A percentile compares a stretch with the other conserved stretches of the same genome.
These are phyloP conservation scores for Monosporascus sp. DNA, from an alignment of 2,329 filamentous ascomycete genomes.

Conservation along the genomic window DNA sequence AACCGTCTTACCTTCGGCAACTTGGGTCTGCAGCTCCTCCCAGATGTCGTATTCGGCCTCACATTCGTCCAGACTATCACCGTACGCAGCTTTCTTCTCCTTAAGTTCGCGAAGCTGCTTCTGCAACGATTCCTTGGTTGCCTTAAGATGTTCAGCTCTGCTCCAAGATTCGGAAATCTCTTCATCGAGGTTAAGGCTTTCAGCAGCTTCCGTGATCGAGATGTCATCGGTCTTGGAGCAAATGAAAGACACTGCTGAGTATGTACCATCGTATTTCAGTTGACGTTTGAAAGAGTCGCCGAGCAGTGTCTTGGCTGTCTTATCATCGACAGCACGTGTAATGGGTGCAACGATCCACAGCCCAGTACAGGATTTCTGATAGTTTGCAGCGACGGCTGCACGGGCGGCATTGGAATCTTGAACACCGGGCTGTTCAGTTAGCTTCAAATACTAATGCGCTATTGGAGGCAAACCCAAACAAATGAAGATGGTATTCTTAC, in stretches of 20 bases:
- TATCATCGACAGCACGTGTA: constrained; percentile 55
- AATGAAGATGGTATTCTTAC: constrained; percentile 9
- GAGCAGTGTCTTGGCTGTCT: constrained; percentile 51
- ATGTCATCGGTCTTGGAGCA: constrained; percentile 49
- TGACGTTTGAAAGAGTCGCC: constrained; percentile 54
- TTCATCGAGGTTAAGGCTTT: constrained; percentile 31
- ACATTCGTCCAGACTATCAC: constrained; percentile 35
- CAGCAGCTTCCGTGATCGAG: constrained; percentile 28
- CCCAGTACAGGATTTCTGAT: constrained; percentile 53
- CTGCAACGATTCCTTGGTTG: neutral
- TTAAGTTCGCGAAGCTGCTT: constrained; percentile 19
- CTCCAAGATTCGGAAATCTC: constrained; percentile 30
- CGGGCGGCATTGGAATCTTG: constrained; percentile 54
- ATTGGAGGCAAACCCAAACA: neutral
- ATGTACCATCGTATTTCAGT: constrained; percentile 53
- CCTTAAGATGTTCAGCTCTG: constrained; percentile 19
- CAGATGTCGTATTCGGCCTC: constrained; percentile 28
- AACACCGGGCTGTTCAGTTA: constrained; percentile 34
- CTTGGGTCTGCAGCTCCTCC: constrained; percentile 21
- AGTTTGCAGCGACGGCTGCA: constrained; percentile 48
- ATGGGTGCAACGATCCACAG: constrained; percentile 60
- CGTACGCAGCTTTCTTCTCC: constrained; percentile 23
- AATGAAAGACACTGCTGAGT: constrained; percentile 49
- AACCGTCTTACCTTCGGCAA: constrained; percentile 34
- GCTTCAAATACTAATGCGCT: constrained; percentile 18